phyloP scores from a whole-genome alignment of 257 asterid genomes.

The Solanum neorickii region DNA sequence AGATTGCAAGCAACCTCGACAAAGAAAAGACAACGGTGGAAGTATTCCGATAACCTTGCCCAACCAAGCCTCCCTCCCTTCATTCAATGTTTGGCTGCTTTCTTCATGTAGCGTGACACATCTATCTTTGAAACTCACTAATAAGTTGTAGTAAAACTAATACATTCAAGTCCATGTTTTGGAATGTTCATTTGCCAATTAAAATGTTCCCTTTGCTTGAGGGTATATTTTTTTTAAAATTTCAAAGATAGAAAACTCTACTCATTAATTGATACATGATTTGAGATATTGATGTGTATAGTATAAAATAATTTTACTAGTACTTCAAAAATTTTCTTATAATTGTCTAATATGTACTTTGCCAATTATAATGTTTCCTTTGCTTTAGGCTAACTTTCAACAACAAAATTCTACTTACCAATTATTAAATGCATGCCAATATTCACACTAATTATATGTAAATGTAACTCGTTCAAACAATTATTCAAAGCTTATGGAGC shows the following conservation, averaged over 20 bases:
- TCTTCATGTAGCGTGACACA: neutral
- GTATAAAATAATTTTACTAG: neutral
- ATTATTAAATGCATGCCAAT: neutral
- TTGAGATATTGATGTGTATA: neutral
- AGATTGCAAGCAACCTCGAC: neutral
- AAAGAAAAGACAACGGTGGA: too few relatives aligned
- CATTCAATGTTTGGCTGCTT: neutral
- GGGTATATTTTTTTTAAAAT: neutral
- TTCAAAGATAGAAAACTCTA: neutral
- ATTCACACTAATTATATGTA: neutral
- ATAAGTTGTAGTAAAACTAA: neutral
- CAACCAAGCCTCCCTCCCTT: neutral
- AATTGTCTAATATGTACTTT: neutral
- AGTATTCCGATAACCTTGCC: neutral
- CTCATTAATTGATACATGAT: neutral
- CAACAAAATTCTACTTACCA: neutral
- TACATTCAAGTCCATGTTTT: neutral
- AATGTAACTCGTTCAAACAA: neutral
- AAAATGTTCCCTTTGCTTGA: neutral
- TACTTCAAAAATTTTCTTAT: neutral
- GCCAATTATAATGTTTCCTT: neutral
- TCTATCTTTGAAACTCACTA: neutral
- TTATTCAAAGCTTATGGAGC: neutral
- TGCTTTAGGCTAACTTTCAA: neutral
- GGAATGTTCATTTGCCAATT: neutral